Percentiles rank a stretch among this genome's conserved stretches.
Evolutionary conservation across 768 basidiomycete species (phyloP).

Genomic region (Amanita jacksonii): DNA sequence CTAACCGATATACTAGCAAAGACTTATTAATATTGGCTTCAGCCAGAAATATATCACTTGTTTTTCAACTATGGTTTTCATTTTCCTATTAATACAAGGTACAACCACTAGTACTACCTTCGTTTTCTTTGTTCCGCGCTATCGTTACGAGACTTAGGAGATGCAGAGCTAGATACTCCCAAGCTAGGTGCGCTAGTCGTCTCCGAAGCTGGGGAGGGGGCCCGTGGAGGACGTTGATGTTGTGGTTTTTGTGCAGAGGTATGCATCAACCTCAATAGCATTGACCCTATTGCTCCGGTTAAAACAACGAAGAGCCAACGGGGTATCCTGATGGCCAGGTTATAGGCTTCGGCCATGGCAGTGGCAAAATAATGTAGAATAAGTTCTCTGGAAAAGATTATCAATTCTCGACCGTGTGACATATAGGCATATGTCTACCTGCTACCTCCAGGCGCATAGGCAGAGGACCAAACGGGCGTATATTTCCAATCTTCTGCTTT

Average conservation of each 20-base stretch:
- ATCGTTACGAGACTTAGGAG: background rate
- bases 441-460: conserved; percentile 68
- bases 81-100: too few species aligned
- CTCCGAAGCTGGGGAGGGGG: background rate
- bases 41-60: background rate
- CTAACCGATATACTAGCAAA: conserved; percentile 10
- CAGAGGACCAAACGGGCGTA: conserved; percentile 58
- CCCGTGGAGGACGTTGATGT: conserved; percentile 5
- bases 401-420: conserved; percentile 1
- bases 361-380: conserved; percentile 52
- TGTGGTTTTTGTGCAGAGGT: conserved; percentile 13
- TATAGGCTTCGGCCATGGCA: conserved; percentile 41
- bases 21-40: background rate
- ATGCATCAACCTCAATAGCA: conserved; percentile 61
- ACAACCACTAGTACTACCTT: too few species aligned
- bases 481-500: conserved; percentile 51
- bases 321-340: conserved; percentile 45
- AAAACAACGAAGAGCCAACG: conserved; percentile 60
- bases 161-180: conserved; percentile 1
- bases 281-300: conserved; percentile 58
- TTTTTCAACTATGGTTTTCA: too few species aligned
- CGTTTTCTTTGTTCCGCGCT: conserved; percentile 2
- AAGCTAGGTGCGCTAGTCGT: conserved; percentile 6
- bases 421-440: conserved; percentile 28
- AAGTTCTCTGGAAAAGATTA: conserved; percentile 46